Base-by-base conservation (phyloP, 2,329 filamentous ascomycete genomes). In the Tolypocladium ophioglossoides region DNA sequence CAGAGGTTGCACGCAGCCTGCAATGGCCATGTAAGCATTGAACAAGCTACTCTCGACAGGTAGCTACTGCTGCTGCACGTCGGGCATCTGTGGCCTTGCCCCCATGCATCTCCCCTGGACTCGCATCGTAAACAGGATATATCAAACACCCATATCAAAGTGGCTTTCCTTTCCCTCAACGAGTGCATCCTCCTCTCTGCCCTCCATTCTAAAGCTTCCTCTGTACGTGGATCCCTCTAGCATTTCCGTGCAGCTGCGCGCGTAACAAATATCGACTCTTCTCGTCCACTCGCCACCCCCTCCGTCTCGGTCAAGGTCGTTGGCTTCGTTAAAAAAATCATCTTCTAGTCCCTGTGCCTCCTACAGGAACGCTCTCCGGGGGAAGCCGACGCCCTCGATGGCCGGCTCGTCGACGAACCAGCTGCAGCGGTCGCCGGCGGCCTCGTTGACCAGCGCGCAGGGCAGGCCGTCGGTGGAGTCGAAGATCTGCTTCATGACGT, bases 391-490 rank as follows among this genome's bases (percentile, higher is more conserved):
- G 5, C 89, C 91, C 65, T 96, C 86, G 14, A 95, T 84, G 49
- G 94, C 92, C 5, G 87, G 77, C 64, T 84, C 79, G 68, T 97
- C 94, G 46, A 91, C 90, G 68, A 99, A 97, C 94, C 94, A 99
- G 73, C 85, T 94, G 66, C 91, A 90, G 64, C 90, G 86, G 60
- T 96, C 91, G 47, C 88, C 89, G 4, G 83, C 86, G 44, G 82
- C 83, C 63, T 88, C 82, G 69, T 99, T 99, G 64, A 99, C 86
- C 60, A 97, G 76, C 1, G 89, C 84, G 68, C 91, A 96, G 2
- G 94, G 94, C 56, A 97, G 76, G 38, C 82, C 84, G 2, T 85
- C 84, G 10, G 85, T 84, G 60, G 87, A 86, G 59, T 89, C 84
- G 66, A 99, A 95, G 62, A 97, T 96, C 67, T 88, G 77, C 79